These are phyloP conservation scores for Lodderomyces margitis DNA, from an alignment of 1,139 yeast species.

Conservation along the genomic window DNA sequence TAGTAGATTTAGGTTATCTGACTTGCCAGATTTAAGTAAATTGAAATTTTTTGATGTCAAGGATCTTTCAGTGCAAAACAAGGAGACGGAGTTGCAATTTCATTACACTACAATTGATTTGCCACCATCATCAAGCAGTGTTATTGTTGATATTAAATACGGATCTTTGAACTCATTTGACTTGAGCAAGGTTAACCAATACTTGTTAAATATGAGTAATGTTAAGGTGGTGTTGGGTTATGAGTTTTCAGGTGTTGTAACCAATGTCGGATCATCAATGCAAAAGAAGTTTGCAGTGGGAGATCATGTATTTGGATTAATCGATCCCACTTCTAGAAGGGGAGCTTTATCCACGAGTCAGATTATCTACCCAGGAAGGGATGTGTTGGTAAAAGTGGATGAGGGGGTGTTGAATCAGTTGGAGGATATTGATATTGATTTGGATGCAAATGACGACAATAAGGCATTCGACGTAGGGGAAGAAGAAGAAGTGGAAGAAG, in stretches of 20 bases:
- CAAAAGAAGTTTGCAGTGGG: slow-evolving; percentile 28
- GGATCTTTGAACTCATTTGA: slow-evolving; percentile 41
- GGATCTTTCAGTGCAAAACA: slow-evolving; percentile 42
- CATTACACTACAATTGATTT: slow-evolving; percentile 39
- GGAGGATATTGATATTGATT: slow-evolving; percentile 19
- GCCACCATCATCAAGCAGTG: slow-evolving; percentile 31
- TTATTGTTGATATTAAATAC: slow-evolving; percentile 40
- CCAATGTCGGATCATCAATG: slow-evolving; percentile 31
- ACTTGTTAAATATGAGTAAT: slow-evolving; percentile 36
- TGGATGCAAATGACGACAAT: slow-evolving; percentile 13
- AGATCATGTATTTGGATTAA: slow-evolving; percentile 36
- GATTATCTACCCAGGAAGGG: slow-evolving; percentile 33
- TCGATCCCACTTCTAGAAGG: slow-evolving; percentile 33
- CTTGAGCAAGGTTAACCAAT: slow-evolving; percentile 37
- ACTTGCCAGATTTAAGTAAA: slow-evolving; percentile 24
- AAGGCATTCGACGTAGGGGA: slow-evolving; percentile 19
- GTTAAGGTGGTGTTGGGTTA: slow-evolving; percentile 43
- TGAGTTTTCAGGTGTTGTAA: slow-evolving; percentile 39
- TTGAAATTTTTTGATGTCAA: slow-evolving; percentile 37
- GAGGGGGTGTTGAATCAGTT: slow-evolving; percentile 24
- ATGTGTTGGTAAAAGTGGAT: slow-evolving; percentile 29
- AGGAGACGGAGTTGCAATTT: slow-evolving; percentile 43
- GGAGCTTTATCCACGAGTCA: slow-evolving; percentile 40
- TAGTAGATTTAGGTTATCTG: slow-evolving; percentile 9
- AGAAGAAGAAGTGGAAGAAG: slow-evolving; percentile 9